Percentiles rank a stretch among this genome's conserved stretches.
Conservation (phyloP, 768 basidiomycete genomes). For the Sistotremastrum suecicum region DNA sequence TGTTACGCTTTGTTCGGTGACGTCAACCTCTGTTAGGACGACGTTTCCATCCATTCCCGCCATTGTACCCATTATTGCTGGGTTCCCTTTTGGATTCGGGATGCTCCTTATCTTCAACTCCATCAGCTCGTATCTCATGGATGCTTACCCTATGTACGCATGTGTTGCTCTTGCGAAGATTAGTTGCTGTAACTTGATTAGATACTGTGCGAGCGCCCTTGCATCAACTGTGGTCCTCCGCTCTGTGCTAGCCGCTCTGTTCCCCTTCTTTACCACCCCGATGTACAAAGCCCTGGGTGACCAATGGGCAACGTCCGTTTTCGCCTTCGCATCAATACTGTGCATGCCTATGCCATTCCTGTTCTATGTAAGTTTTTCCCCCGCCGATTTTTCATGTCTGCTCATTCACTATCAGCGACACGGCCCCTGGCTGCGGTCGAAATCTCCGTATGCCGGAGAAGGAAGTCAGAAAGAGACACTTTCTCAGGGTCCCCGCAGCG, state of each 20-base stretch:
- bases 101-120: constrained; percentile 52
- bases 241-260: constrained; percentile 45
- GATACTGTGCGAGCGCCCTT: constrained; percentile 39
- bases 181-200: not conserved
- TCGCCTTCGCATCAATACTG: constrained; percentile 33
- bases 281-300: constrained; percentile 42
- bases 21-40: constrained; percentile 25
- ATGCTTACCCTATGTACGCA: constrained; percentile 48
- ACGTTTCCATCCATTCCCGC: constrained; percentile 38
- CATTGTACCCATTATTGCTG: constrained; percentile 54
- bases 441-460: too few relatives aligned
- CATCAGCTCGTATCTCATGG: constrained; percentile 59
- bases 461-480: too few relatives aligned
- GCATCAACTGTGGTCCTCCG: constrained; percentile 57
- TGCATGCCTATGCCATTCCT: constrained; percentile 44
- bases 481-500: too few relatives aligned
- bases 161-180: too few relatives aligned
- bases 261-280: constrained; percentile 42
- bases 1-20: not conserved
- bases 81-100: constrained; percentile 51
- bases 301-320: constrained; percentile 39
- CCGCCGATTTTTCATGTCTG: too few relatives aligned
- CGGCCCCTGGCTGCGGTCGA: too few relatives aligned
- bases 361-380: constrained; percentile 31
- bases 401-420: too few relatives aligned